These are phyloP conservation scores for Mortierella alpina DNA, from an alignment of 192 early-diverging fungal species.

Conservation along the genomic window DNA sequence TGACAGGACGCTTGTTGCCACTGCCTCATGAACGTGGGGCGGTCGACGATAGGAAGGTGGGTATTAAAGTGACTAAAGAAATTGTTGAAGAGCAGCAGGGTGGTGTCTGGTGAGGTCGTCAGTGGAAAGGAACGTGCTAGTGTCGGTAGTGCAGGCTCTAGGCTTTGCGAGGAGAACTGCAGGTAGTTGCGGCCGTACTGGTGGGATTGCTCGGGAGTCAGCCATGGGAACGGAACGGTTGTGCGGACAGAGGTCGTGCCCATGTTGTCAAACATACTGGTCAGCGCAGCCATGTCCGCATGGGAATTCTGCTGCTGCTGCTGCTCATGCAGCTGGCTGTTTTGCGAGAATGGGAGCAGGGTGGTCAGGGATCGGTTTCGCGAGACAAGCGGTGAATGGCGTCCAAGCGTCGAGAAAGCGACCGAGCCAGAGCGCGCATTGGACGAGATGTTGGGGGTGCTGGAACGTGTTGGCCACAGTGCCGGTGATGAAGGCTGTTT, in stretches of 20 bases:
- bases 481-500: conserved; percentile 43
- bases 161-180: conserved; percentile 32
- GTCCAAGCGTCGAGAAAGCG: conserved; percentile 8
- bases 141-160: conserved; percentile 44
- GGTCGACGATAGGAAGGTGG: conserved; percentile 33
- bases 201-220: conserved; percentile 45
- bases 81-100: conserved; percentile 20
- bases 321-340: conserved; percentile 20
- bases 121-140: conserved; percentile 13
- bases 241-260: conserved; percentile 47
- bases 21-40: conserved; percentile 43
- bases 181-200: conserved; percentile 51
- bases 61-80: conserved; percentile 38
- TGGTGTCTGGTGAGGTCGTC: not conserved
- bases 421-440: conserved; percentile 30
- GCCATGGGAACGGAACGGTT: conserved; percentile 51
- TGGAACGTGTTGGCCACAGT: conserved; percentile 14
- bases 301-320: conserved; percentile 23
- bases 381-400: conserved; percentile 45
- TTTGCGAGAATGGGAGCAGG: conserved; percentile 35
- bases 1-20: conserved; percentile 35
- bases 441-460: conserved; percentile 1
- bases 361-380: conserved; percentile 46
- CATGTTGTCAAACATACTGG: conserved; percentile 40
- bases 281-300: conserved; percentile 35